phyloP scores from a whole-genome alignment of 129 eudicot genomes.

The Apium graveolens region DNA sequence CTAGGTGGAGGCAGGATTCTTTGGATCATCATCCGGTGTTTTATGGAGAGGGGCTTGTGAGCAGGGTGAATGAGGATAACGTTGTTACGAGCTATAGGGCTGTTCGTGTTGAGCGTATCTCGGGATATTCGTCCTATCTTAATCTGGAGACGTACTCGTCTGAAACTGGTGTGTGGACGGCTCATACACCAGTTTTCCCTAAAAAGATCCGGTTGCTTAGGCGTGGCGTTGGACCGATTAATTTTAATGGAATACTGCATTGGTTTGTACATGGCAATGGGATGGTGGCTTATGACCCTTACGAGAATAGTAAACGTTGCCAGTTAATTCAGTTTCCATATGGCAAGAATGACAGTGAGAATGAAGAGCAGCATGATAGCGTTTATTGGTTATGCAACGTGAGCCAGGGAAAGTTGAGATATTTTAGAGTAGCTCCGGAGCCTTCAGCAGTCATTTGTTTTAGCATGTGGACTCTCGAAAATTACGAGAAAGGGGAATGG shows the following conservation, averaged over 20 bases:
- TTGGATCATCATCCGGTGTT: constrained; percentile 32
- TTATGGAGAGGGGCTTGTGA: constrained; percentile 44
- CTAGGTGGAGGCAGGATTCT: constrained; percentile 25
- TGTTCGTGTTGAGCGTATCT: constrained; percentile 32
- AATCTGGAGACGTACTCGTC: constrained; percentile 40
- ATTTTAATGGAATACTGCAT: constrained; percentile 31
- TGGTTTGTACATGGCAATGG: constrained; percentile 45
- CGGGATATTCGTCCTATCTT: constrained; percentile 7
- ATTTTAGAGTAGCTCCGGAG: constrained; percentile 34
- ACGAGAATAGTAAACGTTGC: constrained; percentile 21
- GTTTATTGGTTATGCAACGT: constrained; percentile 40
- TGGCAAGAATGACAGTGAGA: constrained; percentile 23
- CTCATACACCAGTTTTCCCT: constrained; percentile 21
- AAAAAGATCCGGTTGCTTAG: constrained; percentile 26
- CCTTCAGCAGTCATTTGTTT: constrained; percentile 22
- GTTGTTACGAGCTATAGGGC: constrained; percentile 32
- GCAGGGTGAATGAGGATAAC: constrained; percentile 27
- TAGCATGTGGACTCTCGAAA: constrained; percentile 41
- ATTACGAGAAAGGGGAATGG: constrained; percentile 46
- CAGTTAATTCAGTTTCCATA: constrained; percentile 29
- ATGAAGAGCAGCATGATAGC: constrained; percentile 30
- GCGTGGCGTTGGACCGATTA: constrained; percentile 44
- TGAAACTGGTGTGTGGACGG: constrained; percentile 41
- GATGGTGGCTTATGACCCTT: constrained; percentile 46
- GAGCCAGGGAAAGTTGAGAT: constrained; percentile 31